Percentiles rank a stretch among this genome's conserved stretches.
These are phyloP conservation scores for Xylariales sp. DNA, from an alignment of 2,329 filamentous ascomycete genomes.

Conservation along the genomic window DNA sequence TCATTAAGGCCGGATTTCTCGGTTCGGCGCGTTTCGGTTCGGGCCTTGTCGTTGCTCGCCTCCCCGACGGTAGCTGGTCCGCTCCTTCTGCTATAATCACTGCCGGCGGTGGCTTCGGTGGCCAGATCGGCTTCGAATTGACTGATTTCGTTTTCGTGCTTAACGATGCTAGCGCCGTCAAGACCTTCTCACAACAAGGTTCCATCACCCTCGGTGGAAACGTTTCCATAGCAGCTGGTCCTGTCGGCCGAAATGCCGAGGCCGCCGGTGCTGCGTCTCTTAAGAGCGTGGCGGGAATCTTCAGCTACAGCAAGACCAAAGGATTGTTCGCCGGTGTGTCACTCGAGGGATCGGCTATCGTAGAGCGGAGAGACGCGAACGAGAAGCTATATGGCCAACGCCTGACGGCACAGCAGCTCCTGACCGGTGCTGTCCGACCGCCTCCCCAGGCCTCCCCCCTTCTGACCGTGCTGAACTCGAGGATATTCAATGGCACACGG, in stretches of 20 bases:
- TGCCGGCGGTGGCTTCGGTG: conserved; percentile 83
- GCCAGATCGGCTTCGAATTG: conserved; percentile 87
- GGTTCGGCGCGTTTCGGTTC: conserved; percentile 85
- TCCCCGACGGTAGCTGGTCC: conserved; percentile 82
- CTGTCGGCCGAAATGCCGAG: conserved; percentile 93
- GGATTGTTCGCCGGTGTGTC: conserved; percentile 96
- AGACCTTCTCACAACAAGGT: conserved; percentile 92
- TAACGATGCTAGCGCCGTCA: conserved; percentile 89
- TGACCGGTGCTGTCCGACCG: conserved; percentile 80
- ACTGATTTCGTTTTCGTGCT: conserved; percentile 98
- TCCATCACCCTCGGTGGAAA: conserved; percentile 95
- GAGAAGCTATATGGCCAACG: conserved; percentile 92
- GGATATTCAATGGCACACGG: conserved; percentile 79
- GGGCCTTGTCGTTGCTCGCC: conserved; percentile 82
- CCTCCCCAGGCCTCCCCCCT: conserved; percentile 87
- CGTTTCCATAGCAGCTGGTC: conserved; percentile 93
- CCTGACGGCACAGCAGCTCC: conserved; percentile 82
- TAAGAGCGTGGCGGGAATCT: conserved; percentile 89
- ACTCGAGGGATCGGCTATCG: conserved; percentile 90
- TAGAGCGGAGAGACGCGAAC: conserved; percentile 96
- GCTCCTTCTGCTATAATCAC: conserved; percentile 85
- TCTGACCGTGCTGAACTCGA: conserved; percentile 85
- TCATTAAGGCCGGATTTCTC: conserved; percentile 88
- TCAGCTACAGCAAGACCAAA: conserved; percentile 98
- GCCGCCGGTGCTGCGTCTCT: conserved; percentile 93